phyloP scores from a whole-genome alignment of 2,329 filamentous ascomycete genomes.

The Trichocomaceae sp. region DNA sequence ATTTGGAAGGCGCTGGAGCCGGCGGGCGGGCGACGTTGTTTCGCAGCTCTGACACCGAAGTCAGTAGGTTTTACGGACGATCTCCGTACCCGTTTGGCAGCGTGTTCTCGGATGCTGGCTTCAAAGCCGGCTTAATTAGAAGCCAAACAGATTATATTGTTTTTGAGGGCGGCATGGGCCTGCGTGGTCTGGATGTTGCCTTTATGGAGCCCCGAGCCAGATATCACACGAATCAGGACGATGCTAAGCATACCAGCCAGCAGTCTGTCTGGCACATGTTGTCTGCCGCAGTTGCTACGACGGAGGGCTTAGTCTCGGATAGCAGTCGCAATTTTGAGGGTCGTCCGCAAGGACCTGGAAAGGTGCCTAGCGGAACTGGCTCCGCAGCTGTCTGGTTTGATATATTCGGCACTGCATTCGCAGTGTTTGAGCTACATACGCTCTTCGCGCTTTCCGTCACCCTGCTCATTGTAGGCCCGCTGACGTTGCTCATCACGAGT shows the following conservation, averaged over 20 bases:
- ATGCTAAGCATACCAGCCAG: slow-evolving; percentile 63
- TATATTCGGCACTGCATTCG: slow-evolving; percentile 72
- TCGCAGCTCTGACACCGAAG: slow-evolving; percentile 77
- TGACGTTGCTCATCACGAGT: slow-evolving; percentile 63
- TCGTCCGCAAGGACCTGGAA: slow-evolving; percentile 49
- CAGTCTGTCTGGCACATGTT: slow-evolving; percentile 90
- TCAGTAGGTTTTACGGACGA: slow-evolving; percentile 69
- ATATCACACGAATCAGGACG: slow-evolving; percentile 90
- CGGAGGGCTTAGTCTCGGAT: slow-evolving; percentile 63
- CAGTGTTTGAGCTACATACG: slow-evolving; percentile 69
- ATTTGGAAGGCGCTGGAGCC: slow-evolving; percentile 89
- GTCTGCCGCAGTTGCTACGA: slow-evolving; percentile 69
- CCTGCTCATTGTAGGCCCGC: slow-evolving; percentile 69
- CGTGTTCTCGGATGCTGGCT: slow-evolving; percentile 76
- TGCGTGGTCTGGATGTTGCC: slow-evolving; percentile 84
- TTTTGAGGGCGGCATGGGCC: slow-evolving; percentile 68
- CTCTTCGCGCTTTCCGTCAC: slow-evolving; percentile 85
- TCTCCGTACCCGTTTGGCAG: slow-evolving; percentile 73
- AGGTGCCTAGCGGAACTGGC: slow-evolving; percentile 60
- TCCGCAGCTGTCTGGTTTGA: slow-evolving; percentile 87
- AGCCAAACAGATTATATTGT: slow-evolving; percentile 88
- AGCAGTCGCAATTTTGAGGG: slow-evolving; percentile 61
- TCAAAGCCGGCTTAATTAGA: slow-evolving; percentile 67
- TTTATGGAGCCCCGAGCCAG: slow-evolving; percentile 80
- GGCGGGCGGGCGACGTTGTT: slow-evolving; percentile 85